phyloP scores from a whole-genome alignment of 2,329 filamentous ascomycete species.

The Neurospora sp. region DNA sequence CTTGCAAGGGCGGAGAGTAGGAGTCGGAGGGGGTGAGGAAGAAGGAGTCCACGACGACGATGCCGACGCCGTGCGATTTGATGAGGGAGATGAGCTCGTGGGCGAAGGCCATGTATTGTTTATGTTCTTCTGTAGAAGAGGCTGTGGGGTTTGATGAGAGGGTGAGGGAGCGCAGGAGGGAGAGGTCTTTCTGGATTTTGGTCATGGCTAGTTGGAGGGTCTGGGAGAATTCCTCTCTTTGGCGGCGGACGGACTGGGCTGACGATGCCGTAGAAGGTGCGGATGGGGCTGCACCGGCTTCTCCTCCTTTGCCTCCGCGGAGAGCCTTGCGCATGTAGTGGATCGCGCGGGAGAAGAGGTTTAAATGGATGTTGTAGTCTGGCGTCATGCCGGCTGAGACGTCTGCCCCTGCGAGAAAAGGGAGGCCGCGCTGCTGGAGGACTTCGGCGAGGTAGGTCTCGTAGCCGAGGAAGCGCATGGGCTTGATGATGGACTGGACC shows the following conservation, averaged over 20 bases:
- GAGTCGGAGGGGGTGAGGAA: constrained; percentile 46
- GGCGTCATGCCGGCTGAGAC: constrained; percentile 27
- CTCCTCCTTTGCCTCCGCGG: constrained; percentile 30
- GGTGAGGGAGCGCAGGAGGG: constrained; percentile 20
- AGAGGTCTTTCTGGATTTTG: constrained; percentile 42
- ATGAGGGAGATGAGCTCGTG: constrained; percentile 43
- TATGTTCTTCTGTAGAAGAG: constrained; percentile 26
- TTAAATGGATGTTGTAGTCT: constrained; percentile 38
- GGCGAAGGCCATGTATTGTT: constrained; percentile 39
- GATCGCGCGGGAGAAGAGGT: constrained; percentile 40
- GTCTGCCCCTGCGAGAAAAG: constrained; percentile 27
- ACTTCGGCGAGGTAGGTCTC: constrained; percentile 40
- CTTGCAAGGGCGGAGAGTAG: constrained; percentile 44
- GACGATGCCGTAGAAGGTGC: constrained; percentile 16
- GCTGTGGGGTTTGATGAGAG: constrained; percentile 12
- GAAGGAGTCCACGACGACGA: constrained; percentile 44
- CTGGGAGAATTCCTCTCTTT: constrained; percentile 32
- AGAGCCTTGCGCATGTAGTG: constrained; percentile 40
- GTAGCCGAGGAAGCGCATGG: constrained; percentile 33
- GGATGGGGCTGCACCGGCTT: constrained; percentile 8
- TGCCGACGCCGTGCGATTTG: constrained; percentile 41
- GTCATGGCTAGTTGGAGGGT: constrained; percentile 40
- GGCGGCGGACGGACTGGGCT: constrained; percentile 15
- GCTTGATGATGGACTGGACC: constrained; percentile 41
- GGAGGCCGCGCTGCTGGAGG: constrained; percentile 30